Percentiles rank a stretch among this genome's conserved stretches.
Evolutionary conservation across 768 basidiomycete species (phyloP).

Genomic region (Gloeopeniophorella convolvens): DNA sequence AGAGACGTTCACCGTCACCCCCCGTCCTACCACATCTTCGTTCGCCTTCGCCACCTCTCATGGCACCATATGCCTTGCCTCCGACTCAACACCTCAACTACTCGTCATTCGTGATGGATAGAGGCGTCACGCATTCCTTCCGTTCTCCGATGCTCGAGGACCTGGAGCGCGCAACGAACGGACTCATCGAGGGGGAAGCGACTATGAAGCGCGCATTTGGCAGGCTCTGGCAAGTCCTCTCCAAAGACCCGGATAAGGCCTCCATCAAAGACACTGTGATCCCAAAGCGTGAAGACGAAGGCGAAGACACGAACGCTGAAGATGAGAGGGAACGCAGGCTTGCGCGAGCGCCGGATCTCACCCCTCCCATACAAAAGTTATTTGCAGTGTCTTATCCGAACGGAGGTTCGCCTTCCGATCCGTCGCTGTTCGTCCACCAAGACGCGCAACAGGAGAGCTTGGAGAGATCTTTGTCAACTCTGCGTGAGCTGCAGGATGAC

Average conservation of each 20-base stretch:
- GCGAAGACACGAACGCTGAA: conserved; percentile 32
- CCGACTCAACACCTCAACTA: conserved; percentile 64
- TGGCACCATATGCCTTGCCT: conserved; percentile 69
- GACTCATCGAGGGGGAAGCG: conserved; percentile 78
- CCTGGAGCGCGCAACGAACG: conserved; percentile 75
- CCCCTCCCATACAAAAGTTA: conserved; percentile 57
- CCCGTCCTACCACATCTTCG: conserved; percentile 69
- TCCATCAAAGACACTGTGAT: conserved; percentile 37
- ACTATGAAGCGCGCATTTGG: conserved; percentile 68
- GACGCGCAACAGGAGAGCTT: conserved; percentile 63
- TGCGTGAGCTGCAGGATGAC: conserved; percentile 82
- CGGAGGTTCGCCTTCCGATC: conserved; percentile 44
- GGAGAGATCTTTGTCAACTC: conserved; percentile 65
- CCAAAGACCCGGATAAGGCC: conserved; percentile 52
- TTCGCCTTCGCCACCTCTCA: conserved; percentile 72
- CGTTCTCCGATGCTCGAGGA: conserved; percentile 73
- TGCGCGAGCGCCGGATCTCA: conserved; percentile 59
- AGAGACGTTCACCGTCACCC: conserved; percentile 63
- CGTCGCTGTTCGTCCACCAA: conserved; percentile 56
- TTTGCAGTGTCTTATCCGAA: conserved; percentile 52
- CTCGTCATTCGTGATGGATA: conserved; percentile 82
- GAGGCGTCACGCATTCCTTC: conserved; percentile 76
- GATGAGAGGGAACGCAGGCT: conserved; percentile 39
- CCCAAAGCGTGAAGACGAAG: conserved; percentile 64
- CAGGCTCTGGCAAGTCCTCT: conserved; percentile 74